Evolutionary conservation across 306 rosid genomes (phyloP).

Genomic region (Lagenaria siceraria): DNA sequence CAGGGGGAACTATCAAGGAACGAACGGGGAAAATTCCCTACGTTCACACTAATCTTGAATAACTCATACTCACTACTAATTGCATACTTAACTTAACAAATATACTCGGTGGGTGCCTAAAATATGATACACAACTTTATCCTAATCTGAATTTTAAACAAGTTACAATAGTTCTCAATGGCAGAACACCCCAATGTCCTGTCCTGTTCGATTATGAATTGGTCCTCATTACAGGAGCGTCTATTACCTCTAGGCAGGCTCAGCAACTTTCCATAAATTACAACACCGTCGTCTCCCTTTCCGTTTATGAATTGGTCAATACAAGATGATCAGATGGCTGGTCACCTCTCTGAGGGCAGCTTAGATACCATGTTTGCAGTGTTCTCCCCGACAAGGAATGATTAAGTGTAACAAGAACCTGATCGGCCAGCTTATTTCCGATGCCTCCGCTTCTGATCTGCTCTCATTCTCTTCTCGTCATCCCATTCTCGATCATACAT

Average conservation of each 20-base stretch:
- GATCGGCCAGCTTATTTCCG: slow-evolving; percentile 34
- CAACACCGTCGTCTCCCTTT: neutral
- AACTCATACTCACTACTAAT: slow-evolving; percentile 1
- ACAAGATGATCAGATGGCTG: neutral
- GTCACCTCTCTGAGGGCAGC: neutral
- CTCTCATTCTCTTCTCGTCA: slow-evolving; percentile 88
- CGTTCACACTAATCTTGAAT: neutral
- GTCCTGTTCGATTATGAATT: neutral
- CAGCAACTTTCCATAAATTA: neutral
- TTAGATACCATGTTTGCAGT: neutral
- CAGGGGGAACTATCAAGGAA: neutral
- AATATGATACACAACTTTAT: neutral
- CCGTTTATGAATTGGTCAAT: neutral
- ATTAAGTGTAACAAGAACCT: neutral
- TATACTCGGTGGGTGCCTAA: neutral
- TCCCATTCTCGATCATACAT: slow-evolving; percentile 88
- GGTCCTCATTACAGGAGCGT: neutral
- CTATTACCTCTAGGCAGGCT: neutral
- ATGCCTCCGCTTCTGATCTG: slow-evolving; percentile 90
- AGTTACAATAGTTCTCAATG: neutral
- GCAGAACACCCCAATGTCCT: neutral
- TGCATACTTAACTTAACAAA: neutral
- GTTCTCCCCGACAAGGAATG: neutral
- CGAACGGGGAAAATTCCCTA: neutral
- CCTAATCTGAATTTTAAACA: neutral